Conservation (phyloP, 305 asterid genomes). For the Lippia alba region DNA sequence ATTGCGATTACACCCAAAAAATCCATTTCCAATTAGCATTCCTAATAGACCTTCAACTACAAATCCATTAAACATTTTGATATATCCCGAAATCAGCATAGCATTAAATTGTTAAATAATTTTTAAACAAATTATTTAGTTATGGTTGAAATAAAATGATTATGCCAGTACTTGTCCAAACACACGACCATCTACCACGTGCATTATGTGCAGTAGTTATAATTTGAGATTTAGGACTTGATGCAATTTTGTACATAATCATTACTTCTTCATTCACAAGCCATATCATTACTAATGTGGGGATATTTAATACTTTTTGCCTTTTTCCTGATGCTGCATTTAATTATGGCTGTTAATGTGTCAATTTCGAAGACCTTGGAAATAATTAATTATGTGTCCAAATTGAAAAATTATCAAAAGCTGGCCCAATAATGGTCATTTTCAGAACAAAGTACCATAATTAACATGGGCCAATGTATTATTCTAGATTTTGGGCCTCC, state of each 20-base stretch:
- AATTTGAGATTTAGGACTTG: neutral
- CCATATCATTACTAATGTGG: neutral
- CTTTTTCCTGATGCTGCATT: neutral
- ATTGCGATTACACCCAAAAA: neutral
- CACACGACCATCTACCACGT: neutral
- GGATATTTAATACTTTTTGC: neutral
- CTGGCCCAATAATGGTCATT: neutral
- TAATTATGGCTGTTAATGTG: conserved; percentile 4
- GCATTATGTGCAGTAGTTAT: neutral
- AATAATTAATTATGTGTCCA: neutral
- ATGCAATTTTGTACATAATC: neutral
- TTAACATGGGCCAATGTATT: conserved; percentile 12
- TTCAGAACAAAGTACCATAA: neutral
- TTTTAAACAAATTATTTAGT: too few species aligned
- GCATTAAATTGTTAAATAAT: too few species aligned
- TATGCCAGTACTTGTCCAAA: neutral
- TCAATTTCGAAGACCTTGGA: neutral
- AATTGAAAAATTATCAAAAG: neutral
- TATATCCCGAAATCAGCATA: too few species aligned
- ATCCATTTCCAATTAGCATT: too few species aligned
- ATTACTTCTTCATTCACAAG: neutral
- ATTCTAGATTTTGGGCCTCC: conserved; percentile 11
- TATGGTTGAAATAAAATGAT: neutral
- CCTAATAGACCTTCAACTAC: too few species aligned
- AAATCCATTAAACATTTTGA: too few species aligned